Base-by-base conservation (phyloP, 768 basidiomycete species). In the Leucocoprinus leucothites region DNA sequence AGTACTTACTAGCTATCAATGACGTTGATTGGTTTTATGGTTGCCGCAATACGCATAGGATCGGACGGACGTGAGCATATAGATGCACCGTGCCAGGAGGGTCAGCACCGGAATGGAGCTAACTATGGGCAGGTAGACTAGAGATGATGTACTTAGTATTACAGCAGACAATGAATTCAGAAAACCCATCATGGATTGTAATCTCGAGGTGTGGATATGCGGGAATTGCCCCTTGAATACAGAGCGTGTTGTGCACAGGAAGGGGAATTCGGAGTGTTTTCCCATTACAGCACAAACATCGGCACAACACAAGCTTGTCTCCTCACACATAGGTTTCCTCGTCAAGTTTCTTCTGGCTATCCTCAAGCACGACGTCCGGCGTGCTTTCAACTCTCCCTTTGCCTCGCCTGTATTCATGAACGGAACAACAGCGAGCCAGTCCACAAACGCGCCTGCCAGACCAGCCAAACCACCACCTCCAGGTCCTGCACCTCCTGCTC, bases 401-500 rank as follows among this genome's bases (percentile, higher is more conserved):
- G 18, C 42, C 41, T 52, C 61, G 48, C 59, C 57, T 59, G 60
- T 58, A 61, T 67, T 64, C 66, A 82, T 83, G 78, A 81, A 81
- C 69, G 79, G 77, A 68, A 62, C 74, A 59, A 60, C 70, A 58
- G 67, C 60, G 58, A 63, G 60, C 49, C 57, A 68, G 24, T 71
- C 58, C 47, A 67, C 47, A 21, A 57, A 47, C 47, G 48, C 73
- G 61, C 70, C 73, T 53, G 61, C 71, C 22, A 75, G 73, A 48
- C 73, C 68, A 25, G 68, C 76, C 18, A 83, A 80, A 63, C 79
- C 81, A 22, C 79, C 76, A n/a, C 78, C 82, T n/a, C 60, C 74
- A 41, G 80, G 81, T 22, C 83, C 81, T 62, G 77, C 82, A 36
- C 82, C 82, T 48, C 84, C 85, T 56, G 80, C 83, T 31, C 87